Conservation (phyloP, 352 stramenopile species). For the Globisporangium solare region DNA sequence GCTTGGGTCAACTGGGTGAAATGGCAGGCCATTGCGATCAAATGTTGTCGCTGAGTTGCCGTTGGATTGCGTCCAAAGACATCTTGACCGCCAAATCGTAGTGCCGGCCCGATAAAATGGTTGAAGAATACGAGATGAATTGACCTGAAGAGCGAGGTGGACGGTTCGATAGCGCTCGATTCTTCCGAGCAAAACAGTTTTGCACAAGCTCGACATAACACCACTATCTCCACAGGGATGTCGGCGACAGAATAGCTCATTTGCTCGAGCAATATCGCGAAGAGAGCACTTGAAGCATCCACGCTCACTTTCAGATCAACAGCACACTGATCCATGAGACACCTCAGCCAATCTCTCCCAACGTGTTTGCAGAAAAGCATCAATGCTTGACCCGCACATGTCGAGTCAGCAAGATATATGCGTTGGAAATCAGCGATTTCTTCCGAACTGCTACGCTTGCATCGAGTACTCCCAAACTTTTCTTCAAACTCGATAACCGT, state of each 20-base stretch:
- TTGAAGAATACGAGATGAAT: constrained; percentile 78
- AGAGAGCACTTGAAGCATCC: neutral
- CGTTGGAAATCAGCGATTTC: constrained; percentile 10
- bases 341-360: constrained; percentile 28
- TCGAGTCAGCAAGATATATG: constrained; percentile 27
- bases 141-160: constrained; percentile 11
- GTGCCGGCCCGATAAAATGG: constrained; percentile 51
- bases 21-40: constrained; percentile 14
- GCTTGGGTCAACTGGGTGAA: constrained; percentile 8
- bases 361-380: constrained; percentile 26
- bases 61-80: constrained; percentile 10
- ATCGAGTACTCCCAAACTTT: neutral
- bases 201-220: constrained; percentile 39
- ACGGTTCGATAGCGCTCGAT: neutral
- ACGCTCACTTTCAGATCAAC: neutral
- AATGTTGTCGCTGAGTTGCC: constrained; percentile 9
- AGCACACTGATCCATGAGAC: constrained; percentile 8
- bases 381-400: constrained; percentile 30
- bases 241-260: constrained; percentile 18
- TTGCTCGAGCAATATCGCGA: constrained; percentile 20
- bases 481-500: constrained; percentile 29
- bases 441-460: neutral
- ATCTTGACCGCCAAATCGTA: constrained; percentile 26
- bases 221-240: constrained; percentile 45
- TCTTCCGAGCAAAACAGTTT: constrained; percentile 18